phyloP scores from a whole-genome alignment of 495 filamentous ascomycete species.

The Neurospora hispaniola region DNA sequence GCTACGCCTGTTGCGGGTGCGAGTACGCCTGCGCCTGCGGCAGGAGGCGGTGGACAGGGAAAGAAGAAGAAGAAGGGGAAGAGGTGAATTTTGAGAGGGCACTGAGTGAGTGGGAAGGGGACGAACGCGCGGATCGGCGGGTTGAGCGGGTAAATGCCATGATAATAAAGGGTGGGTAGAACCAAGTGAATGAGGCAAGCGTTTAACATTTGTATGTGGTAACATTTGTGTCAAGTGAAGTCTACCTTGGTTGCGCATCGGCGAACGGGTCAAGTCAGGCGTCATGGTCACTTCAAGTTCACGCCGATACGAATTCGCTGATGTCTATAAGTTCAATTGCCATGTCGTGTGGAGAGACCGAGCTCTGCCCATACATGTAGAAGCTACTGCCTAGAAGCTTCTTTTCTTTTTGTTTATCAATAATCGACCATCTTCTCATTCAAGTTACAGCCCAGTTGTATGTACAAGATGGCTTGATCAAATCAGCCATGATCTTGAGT shows the following conservation, averaged over 20 bases:
- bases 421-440: background rate
- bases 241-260: too few species aligned
- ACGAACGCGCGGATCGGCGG: background rate
- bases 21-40: slow-evolving; percentile 25
- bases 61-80: slow-evolving; percentile 51
- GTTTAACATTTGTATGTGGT: background rate
- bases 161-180: background rate
- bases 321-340: background rate
- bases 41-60: slow-evolving; percentile 33
- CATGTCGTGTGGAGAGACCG: background rate
- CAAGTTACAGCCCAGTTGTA: background rate
- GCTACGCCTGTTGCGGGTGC: background rate
- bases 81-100: slow-evolving; percentile 22
- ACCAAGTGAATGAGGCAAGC: background rate
- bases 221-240: background rate
- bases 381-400: slow-evolving; percentile 5
- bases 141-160: background rate
- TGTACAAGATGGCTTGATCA: background rate
- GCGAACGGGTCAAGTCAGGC: background rate
- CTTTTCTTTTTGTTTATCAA: slow-evolving; percentile 1
- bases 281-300: background rate
- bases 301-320: background rate
- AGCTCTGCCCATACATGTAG: slow-evolving; percentile 17
- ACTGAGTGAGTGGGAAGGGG: background rate
- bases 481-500: background rate